Evolutionary conservation across 345 rosid species (phyloP).

Genomic region (Cardamine resedifolia): DNA sequence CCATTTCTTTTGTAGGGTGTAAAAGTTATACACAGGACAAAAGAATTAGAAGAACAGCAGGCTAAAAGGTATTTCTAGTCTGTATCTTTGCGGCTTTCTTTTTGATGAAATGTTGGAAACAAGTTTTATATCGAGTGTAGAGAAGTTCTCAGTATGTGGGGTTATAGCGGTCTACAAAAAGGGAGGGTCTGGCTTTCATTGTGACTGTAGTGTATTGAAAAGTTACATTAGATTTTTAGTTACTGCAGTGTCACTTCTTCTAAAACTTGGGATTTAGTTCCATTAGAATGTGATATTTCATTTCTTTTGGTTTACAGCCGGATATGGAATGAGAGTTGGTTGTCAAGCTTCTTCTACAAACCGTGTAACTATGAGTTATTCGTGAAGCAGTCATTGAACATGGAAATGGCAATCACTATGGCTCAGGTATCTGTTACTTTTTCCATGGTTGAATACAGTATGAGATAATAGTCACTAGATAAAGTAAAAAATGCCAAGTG

Average conservation of each 20-base stretch:
- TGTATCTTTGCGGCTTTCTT: slow-evolving; percentile 16
- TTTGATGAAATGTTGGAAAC: neutral
- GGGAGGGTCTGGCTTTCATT: neutral
- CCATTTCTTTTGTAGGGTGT: slow-evolving; percentile 59
- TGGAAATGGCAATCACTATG: slow-evolving; percentile 97
- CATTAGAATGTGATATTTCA: neutral
- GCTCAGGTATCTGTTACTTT: slow-evolving; percentile 73
- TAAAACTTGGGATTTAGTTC: neutral
- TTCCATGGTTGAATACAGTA: neutral
- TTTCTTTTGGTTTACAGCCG: slow-evolving; percentile 53
- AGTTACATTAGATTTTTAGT: too few species aligned
- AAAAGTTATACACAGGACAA: slow-evolving; percentile 73
- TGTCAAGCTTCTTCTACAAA: slow-evolving; percentile 86
- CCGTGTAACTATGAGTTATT: slow-evolving; percentile 94
- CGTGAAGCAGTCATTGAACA: slow-evolving; percentile 95
- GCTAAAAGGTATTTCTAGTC: slow-evolving; percentile 58
- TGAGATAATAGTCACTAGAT: neutral
- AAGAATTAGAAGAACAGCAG: slow-evolving; percentile 83
- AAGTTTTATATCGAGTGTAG: neutral
- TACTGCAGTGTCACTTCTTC: neutral
- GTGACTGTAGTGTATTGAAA: neutral
- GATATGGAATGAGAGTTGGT: slow-evolving; percentile 97
- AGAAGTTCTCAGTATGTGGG: neutral
- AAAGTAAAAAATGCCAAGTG: neutral
- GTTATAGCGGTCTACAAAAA: neutral